A percentile compares a stretch with the other conserved stretches of the same genome.
These are phyloP conservation scores for Lyophyllum shimeji DNA, from an alignment of 768 basidiomycete species.

Conservation along the genomic window DNA sequence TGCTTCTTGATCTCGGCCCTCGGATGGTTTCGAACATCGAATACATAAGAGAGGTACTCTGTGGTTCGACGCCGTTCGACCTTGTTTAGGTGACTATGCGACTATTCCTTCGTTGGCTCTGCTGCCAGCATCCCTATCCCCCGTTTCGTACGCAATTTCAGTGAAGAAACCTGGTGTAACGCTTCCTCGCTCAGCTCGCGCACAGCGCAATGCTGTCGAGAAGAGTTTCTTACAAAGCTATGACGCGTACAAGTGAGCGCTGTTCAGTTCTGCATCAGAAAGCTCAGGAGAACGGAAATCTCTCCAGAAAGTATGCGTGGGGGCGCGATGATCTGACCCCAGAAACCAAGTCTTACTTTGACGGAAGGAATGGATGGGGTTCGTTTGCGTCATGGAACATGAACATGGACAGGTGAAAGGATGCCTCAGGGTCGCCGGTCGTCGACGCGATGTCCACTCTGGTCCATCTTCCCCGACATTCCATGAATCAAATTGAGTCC, in stretches of 20 bases:
- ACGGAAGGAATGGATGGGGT: constrained; percentile 14
- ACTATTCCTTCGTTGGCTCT: not conserved
- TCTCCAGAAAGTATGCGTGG: constrained; percentile 38
- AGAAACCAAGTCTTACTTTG: constrained; percentile 2
- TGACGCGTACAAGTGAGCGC: constrained; percentile 46
- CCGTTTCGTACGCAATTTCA: not conserved
- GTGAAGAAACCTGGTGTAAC: constrained; percentile 36
- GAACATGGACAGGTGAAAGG: not conserved
- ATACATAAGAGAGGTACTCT: not conserved
- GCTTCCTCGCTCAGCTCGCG: constrained; percentile 35
- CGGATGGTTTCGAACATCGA: not conserved
- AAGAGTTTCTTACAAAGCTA: constrained; percentile 44
- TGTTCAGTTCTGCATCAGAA: not conserved
- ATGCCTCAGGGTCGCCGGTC: not conserved
- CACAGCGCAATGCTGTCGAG: constrained; percentile 34
- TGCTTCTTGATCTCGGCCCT: constrained; percentile 4
- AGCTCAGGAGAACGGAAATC: not conserved
- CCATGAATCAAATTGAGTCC: too few relatives aligned
- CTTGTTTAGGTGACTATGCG: not conserved
- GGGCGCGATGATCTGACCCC: constrained; percentile 47
- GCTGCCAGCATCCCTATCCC: not conserved
- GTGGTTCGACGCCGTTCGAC: not conserved
- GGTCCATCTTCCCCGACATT: not conserved
- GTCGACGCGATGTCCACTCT: constrained; percentile 3
- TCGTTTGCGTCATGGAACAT: not conserved